phyloP scores from a whole-genome alignment of 2,329 filamentous ascomycete genomes.

The Xylariaceae sp. region DNA sequence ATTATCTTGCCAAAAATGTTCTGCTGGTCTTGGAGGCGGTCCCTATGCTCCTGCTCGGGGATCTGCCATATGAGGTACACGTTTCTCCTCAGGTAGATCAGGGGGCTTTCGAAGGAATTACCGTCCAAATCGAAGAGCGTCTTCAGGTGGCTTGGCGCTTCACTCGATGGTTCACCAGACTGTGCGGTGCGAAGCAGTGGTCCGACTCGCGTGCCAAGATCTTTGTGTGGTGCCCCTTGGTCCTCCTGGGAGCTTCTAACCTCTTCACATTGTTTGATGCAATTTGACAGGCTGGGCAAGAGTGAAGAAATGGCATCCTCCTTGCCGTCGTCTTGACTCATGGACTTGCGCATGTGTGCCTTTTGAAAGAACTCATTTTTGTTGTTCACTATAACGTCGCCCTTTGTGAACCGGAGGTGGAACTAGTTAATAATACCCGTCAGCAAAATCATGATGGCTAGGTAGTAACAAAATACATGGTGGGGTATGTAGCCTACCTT shows the following conservation, averaged over 20 bases:
- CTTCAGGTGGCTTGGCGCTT: slow-evolving; percentile 13
- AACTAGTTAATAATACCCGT: slow-evolving; percentile 46
- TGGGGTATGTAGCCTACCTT: slow-evolving; percentile 45
- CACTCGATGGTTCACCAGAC: background rate
- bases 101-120: slow-evolving; percentile 9
- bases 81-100: slow-evolving; percentile 20
- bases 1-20: slow-evolving; percentile 2
- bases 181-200: slow-evolving; percentile 1
- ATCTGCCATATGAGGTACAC: slow-evolving; percentile 27
- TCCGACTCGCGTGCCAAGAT: slow-evolving; percentile 16
- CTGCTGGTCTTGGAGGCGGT: slow-evolving; percentile 8
- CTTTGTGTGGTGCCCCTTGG: background rate
- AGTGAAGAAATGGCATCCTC: slow-evolving; percentile 7
- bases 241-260: background rate
- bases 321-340: slow-evolving; percentile 1
- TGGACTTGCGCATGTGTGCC: slow-evolving; percentile 20
- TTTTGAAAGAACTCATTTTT: slow-evolving; percentile 75
- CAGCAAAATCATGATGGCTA: slow-evolving; percentile 1
- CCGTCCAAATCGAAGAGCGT: slow-evolving; percentile 20
- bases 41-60: slow-evolving; percentile 13
- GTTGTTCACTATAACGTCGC: slow-evolving; percentile 76
- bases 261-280: slow-evolving; percentile 16
- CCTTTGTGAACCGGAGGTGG: slow-evolving; percentile 81
- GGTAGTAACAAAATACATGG: background rate
- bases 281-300: slow-evolving; percentile 10